Conservation (phyloP, 176 grass and related monocot genomes). For the maize (Zea mays) region Zm-B73-REFERENCE-NAM-5.0 NC_050101.1:107152001-107152500, state of each 20-base stretch:
- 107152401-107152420: constrained; percentile 95
- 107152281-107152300: constrained; percentile 82
- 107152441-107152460: constrained; percentile 95
- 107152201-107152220: constrained; percentile 60
- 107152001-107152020: constrained; percentile 79
- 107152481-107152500: constrained; percentile 99
- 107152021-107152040: constrained; percentile 85
- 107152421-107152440: constrained; percentile 96
- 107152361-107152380: constrained; percentile 92
- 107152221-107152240: constrained; percentile 93
- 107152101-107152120: constrained; percentile 70
- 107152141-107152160: constrained; percentile 66
- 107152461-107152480: constrained; percentile 98
- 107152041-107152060: constrained; percentile 76
- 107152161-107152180: constrained; percentile 55
- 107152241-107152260: constrained; percentile 87
- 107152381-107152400: constrained; percentile 78
- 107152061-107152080: constrained; percentile 76
- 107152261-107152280: constrained; percentile 78
- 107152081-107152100: constrained; percentile 71
- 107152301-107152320: constrained; percentile 84
- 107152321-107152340: constrained; percentile 87
- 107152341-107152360: constrained; percentile 71
- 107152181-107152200: constrained; percentile 55
- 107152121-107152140: constrained; percentile 78